phyloP scores from a whole-genome alignment of 148 eudicot species.

The Dianthus caryophyllus region DNA sequence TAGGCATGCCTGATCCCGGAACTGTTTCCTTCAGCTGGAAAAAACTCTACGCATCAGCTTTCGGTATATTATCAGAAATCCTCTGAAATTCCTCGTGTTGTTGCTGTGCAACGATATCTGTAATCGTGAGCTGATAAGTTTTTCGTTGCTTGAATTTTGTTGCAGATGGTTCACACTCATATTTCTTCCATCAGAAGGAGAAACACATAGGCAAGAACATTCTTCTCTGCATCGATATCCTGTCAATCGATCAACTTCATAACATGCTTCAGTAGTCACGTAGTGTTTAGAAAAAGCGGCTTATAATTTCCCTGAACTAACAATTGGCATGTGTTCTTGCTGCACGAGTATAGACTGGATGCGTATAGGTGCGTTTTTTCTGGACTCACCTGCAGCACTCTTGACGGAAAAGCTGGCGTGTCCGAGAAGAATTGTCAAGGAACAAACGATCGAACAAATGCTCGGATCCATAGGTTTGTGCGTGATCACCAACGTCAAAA shows the following conservation, averaged over 20 bases:
- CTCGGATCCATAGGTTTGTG: conserved; percentile 50
- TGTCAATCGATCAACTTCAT: neutral
- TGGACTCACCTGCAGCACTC: conserved; percentile 65
- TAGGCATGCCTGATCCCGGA: conserved; percentile 72
- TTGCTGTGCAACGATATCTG: neutral
- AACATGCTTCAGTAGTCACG: neutral
- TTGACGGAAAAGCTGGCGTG: conserved; percentile 58
- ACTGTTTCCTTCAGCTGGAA: conserved; percentile 60
- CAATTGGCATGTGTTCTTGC: neutral
- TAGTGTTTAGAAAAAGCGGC: neutral
- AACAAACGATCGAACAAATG: conserved; percentile 37
- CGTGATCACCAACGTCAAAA: conserved; percentile 60
- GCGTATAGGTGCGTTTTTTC: conserved; percentile 75
- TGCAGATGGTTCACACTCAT: conserved; percentile 90
- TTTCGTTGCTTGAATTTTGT: conserved; percentile 10
- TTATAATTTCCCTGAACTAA: neutral
- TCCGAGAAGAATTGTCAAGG: conserved; percentile 37
- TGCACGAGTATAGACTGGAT: conserved; percentile 60
- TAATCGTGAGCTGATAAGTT: neutral
- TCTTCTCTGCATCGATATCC: neutral
- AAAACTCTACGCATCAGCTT: conserved; percentile 63
- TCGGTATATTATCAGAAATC: conserved; percentile 40
- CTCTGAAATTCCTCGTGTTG: neutral
- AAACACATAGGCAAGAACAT: conserved; percentile 71
- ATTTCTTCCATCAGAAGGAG: conserved; percentile 68